Evolutionary conservation across 2,329 filamentous ascomycete species (phyloP), one percentile per base, ranked within the genome.

Genomic region (Hirsutella rhossiliensis): DNA sequence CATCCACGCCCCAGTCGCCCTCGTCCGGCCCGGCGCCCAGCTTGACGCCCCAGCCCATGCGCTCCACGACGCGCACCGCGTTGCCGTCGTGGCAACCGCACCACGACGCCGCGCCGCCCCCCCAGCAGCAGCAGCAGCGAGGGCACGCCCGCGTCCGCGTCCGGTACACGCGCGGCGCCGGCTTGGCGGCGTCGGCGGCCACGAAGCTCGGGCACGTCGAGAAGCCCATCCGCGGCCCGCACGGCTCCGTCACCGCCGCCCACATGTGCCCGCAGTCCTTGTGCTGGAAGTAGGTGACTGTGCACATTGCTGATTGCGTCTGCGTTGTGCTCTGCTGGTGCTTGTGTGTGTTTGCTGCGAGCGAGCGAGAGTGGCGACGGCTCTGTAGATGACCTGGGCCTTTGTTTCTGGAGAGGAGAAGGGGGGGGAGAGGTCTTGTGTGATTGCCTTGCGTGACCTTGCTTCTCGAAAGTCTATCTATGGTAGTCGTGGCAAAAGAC

Each of bases 1-100:
- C 44, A 42, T 65, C 63, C 29, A 61, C 52, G 1, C 62, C 63
- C 56, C 57, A 64, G 43, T 65, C 59, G 13, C 59, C 59, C 38
- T 54, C 56, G 4, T 54, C 57, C 5, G 70, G 68, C 1, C 73
- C 73, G 11, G 57, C 41, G 1, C 74, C 73, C 62, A 70, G 67
- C 38, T 70, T 69, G 38, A 72, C 49, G 18, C 69, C 69, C 44
- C 62, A 61, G 19, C 61, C 61, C 52, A 71, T 63, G 27, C 58
- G 51, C 38, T 63, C 51, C 39, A 78, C 63, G 61, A 73, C 65
- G 39, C 72, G 63, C 19, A 68, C 52, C 42, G 54, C 48, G 53
- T 77, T 73, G 37, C 59, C 59, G 50, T 78, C 71, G 49, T 75
- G 76, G 8, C n/a, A n/a, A n/a, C n/a, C n/a, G n/a, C n/a, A n/a